Evolutionary conservation across 257 asterid genomes (phyloP).

Genomic region (Verbascum thapsus): DNA sequence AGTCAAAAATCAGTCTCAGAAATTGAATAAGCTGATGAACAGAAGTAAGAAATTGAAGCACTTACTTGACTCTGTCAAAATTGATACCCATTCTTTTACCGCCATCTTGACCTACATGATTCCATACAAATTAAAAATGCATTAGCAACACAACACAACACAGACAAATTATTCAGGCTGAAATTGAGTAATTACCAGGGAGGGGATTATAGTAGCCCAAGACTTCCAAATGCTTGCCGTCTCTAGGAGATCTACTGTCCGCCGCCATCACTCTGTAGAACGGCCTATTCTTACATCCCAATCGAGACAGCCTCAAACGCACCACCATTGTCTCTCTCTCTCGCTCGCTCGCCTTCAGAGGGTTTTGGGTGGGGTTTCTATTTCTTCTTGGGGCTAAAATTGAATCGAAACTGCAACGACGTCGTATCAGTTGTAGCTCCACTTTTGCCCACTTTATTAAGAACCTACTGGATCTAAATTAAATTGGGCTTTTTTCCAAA

Average conservation of each 20-base stretch:
- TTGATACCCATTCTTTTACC: slow-evolving; percentile 92
- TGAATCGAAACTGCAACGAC: neutral
- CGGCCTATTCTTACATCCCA: slow-evolving; percentile 85
- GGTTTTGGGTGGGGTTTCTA: slow-evolving; percentile 23
- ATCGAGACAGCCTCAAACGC: slow-evolving; percentile 67
- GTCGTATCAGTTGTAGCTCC: neutral
- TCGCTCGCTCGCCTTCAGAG: slow-evolving; percentile 4
- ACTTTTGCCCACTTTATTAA: neutral
- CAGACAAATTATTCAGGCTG: no score
- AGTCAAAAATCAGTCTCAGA: neutral
- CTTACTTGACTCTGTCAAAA: slow-evolving; percentile 86
- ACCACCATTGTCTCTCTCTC: slow-evolving; percentile 60
- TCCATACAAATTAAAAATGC: slow-evolving; percentile 22
- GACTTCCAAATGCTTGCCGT: slow-evolving; percentile 96
- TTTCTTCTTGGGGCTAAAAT: neutral
- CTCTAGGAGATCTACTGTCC: slow-evolving; percentile 92
- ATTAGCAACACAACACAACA: neutral
- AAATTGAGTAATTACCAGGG: slow-evolving; percentile 55
- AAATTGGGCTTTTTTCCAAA: neutral
- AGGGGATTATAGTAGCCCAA: slow-evolving; percentile 92
- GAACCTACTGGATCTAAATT: neutral
- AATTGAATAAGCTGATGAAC: slow-evolving; percentile 2
- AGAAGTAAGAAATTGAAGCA: slow-evolving; percentile 19
- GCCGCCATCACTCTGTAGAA: slow-evolving; percentile 96
- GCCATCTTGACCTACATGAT: slow-evolving; percentile 84